A percentile compares a stretch with the other conserved stretches of the same genome.
These are phyloP conservation scores for Nicotiana obtusifolia DNA, from an alignment of 257 asterid genomes.

Conservation along the genomic window DNA sequence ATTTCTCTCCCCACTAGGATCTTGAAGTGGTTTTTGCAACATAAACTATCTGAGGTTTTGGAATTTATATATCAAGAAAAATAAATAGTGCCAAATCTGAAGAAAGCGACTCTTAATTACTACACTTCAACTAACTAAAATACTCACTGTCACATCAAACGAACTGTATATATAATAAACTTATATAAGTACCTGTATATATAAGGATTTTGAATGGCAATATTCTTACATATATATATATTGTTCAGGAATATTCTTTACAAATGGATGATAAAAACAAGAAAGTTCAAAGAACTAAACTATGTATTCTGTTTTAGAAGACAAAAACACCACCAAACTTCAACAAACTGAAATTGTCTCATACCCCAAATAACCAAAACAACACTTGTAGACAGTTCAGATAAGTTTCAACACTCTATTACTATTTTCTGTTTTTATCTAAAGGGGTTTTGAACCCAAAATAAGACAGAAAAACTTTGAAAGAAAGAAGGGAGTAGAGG, in stretches of 20 bases:
- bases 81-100: not conserved
- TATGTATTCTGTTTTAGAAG: not conserved
- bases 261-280: no score
- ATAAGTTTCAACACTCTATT: no score
- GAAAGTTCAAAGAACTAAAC: no score
- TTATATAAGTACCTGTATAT: no score
- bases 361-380: not conserved
- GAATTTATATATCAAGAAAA: not conserved
- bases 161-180: no score
- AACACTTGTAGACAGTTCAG: no score
- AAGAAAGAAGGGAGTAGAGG: constrained; percentile 6
- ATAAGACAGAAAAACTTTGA: not conserved
- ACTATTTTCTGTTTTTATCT: no score
- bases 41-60: constrained; percentile 45
- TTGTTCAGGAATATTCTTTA: no score
- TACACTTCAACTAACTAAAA: not conserved
- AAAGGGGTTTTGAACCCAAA: constrained; percentile 12
- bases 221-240: no score
- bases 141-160: not conserved
- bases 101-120: constrained; percentile 30
- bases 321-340: constrained; percentile 13
- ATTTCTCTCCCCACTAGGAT: not conserved
- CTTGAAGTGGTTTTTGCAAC: constrained; percentile 42
- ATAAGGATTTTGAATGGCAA: no score
- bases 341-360: constrained; percentile 16